Conservation (phyloP, 306 rosid genomes). For the Cicer arietinum region DNA sequence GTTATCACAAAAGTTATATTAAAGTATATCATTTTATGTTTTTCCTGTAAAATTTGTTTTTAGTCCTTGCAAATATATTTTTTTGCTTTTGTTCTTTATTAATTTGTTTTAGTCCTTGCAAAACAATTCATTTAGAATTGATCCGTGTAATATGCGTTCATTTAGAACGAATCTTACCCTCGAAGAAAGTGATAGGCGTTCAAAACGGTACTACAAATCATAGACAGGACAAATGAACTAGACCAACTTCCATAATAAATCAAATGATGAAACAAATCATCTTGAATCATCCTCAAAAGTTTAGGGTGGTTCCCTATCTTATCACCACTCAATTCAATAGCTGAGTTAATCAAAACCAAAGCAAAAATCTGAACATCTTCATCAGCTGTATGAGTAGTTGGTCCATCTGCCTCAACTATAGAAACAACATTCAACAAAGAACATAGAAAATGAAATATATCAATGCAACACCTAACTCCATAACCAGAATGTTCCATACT, state of each 20-base stretch:
- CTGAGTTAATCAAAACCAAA: slow-evolving; percentile 73
- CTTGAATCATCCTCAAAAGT: slow-evolving; percentile 88
- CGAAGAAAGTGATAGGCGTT: slow-evolving; percentile 79
- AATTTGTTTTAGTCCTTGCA: too few relatives aligned
- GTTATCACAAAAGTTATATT: not conserved
- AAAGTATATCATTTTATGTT: not conserved
- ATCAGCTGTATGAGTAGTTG: slow-evolving; percentile 59
- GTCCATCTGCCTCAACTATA: slow-evolving; percentile 63
- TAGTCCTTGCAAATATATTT: too few relatives aligned
- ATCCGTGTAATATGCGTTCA: too few relatives aligned
- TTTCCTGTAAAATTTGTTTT: too few relatives aligned
- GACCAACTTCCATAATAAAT: slow-evolving; percentile 79
- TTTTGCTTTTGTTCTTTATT: too few relatives aligned
- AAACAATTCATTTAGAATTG: too few relatives aligned
- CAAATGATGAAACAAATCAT: slow-evolving; percentile 89
- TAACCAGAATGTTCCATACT: slow-evolving; percentile 53
- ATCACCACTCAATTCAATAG: slow-evolving; percentile 83
- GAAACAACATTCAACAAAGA: slow-evolving; percentile 83
- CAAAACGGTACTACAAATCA: slow-evolving; percentile 94
- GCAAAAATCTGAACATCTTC: slow-evolving; percentile 89
- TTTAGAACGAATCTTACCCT: slow-evolving; percentile 48
- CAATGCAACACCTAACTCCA: slow-evolving; percentile 66
- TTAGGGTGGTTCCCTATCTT: slow-evolving; percentile 73
- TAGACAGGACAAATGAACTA: slow-evolving; percentile 79
- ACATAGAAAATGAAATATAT: slow-evolving; percentile 80